Percentiles rank a stretch among this genome's conserved stretches.
Evolutionary conservation across 108 stramenopile species (phyloP).

Genomic region (Bacterosira constricta): DNA sequence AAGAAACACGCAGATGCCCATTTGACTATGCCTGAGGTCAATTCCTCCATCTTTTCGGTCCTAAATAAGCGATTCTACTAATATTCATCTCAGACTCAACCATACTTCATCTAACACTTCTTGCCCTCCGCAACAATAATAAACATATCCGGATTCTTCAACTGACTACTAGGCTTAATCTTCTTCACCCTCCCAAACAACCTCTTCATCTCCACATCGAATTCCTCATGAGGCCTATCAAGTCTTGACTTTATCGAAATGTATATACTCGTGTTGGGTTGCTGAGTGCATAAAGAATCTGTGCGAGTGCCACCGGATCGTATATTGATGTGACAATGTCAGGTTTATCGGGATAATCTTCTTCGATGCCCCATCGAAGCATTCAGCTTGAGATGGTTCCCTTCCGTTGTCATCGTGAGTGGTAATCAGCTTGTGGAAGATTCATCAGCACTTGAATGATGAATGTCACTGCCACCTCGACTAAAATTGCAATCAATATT

Average conservation of each 20-base stretch:
- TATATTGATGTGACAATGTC: conserved; percentile 85
- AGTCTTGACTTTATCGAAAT: conserved; percentile 68
- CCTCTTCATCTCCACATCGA: conserved; percentile 57
- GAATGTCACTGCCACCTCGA: neutral
- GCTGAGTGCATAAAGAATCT: conserved; percentile 67
- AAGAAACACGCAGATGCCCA: no score
- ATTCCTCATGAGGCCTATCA: conserved; percentile 53
- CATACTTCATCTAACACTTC: no score
- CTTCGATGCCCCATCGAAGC: conserved; percentile 67
- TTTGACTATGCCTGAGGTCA: no score
- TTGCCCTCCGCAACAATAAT: conserved; percentile 55
- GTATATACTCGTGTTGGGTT: conserved; percentile 56
- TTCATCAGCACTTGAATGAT: neutral
- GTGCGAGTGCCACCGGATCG: conserved; percentile 63
- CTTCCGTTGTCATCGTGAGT: neutral
- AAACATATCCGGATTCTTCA: conserved; percentile 71
- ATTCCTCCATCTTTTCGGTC: no score
- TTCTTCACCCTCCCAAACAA: conserved; percentile 54
- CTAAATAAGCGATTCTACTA: no score
- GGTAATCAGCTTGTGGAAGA: neutral
- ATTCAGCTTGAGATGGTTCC: conserved; percentile 30
- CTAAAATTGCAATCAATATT: conserved; percentile 56
- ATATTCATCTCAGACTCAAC: no score
- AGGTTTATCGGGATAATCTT: conserved; percentile 29
- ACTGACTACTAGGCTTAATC: conserved; percentile 38